A percentile compares a stretch with the other conserved stretches of the same genome.
These are phyloP conservation scores for Citrus sp. DNA, from an alignment of 345 rosid species.

Conservation along the genomic window DNA sequence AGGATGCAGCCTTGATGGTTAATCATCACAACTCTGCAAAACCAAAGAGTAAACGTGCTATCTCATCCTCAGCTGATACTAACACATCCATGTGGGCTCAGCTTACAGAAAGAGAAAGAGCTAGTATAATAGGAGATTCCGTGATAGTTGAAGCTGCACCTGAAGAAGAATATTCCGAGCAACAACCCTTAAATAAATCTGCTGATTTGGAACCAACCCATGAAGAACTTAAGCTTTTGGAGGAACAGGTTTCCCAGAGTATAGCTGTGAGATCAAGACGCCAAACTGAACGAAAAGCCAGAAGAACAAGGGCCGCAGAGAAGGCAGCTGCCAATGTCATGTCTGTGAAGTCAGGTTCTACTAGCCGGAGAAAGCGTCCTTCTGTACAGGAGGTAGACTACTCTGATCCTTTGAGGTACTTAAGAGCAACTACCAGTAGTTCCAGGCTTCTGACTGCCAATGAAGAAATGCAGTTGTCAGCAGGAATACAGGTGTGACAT, in stretches of 20 bases:
- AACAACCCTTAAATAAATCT: constrained; percentile 32
- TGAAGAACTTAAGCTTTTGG: constrained; percentile 54
- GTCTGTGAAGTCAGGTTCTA: constrained; percentile 49
- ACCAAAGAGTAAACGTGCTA: constrained; percentile 18
- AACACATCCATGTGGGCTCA: constrained; percentile 40
- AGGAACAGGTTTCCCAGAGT: constrained; percentile 49
- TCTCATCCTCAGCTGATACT: constrained; percentile 27
- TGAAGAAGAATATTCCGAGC: constrained; percentile 26
- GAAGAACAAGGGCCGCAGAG: constrained; percentile 65
- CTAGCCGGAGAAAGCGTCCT: constrained; percentile 55
- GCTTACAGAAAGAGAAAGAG: constrained; percentile 55
- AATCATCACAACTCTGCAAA: constrained; percentile 31
- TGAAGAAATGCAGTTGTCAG: constrained; percentile 79
- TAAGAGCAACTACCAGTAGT: constrained; percentile 63
- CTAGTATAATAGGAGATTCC: constrained; percentile 49
- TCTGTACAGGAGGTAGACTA: constrained; percentile 60
- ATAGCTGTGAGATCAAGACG: constrained; percentile 72
- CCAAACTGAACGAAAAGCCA: constrained; percentile 74
- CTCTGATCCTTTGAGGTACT: constrained; percentile 74
- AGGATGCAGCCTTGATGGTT: constrained; percentile 63
- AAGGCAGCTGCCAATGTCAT: constrained; percentile 52
- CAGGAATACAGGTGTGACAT: constrained; percentile 80
- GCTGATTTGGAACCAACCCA: constrained; percentile 44
- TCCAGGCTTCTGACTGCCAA: constrained; percentile 76
- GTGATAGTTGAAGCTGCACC: constrained; percentile 31